Percentiles rank a stretch among this genome's conserved stretches.
Evolutionary conservation across 306 rosid genomes (phyloP).

Genomic region (Corylus americana): DNA sequence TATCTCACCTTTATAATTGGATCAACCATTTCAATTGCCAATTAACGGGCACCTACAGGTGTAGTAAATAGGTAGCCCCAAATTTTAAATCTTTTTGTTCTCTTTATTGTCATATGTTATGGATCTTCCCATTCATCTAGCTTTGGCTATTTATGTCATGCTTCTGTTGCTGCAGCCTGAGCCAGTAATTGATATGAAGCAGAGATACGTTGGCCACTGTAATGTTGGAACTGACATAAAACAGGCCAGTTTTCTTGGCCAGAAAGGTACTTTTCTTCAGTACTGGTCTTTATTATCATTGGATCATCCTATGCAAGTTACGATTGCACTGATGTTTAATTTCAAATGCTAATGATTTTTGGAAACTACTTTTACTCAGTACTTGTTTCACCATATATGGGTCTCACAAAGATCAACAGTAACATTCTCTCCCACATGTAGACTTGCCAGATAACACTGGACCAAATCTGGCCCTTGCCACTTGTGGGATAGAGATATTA

Average conservation of each 20-base stretch:
- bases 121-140: constrained; percentile 8
- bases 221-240: constrained; percentile 96
- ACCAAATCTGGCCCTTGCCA: neutral
- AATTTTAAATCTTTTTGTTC: neutral
- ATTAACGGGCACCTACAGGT: neutral
- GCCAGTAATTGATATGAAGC: constrained; percentile 86
- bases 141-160: neutral
- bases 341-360: neutral
- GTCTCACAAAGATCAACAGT: neutral
- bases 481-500: neutral
- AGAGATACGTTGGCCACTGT: constrained; percentile 90
- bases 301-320: neutral
- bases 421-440: neutral
- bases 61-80: neutral
- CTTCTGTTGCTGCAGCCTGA: constrained; percentile 64
- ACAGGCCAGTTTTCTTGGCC: constrained; percentile 97
- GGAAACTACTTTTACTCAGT: no score
- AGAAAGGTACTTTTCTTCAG: constrained; percentile 58
- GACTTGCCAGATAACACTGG: neutral
- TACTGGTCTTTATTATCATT: constrained; percentile 6
- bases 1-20: neutral
- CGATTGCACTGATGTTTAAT: neutral
- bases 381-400: no score
- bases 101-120: neutral
- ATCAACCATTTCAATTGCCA: neutral